Evolutionary conservation across 2,329 filamentous ascomycete species (phyloP).

Genomic region (Leptodontidium sp.): DNA sequence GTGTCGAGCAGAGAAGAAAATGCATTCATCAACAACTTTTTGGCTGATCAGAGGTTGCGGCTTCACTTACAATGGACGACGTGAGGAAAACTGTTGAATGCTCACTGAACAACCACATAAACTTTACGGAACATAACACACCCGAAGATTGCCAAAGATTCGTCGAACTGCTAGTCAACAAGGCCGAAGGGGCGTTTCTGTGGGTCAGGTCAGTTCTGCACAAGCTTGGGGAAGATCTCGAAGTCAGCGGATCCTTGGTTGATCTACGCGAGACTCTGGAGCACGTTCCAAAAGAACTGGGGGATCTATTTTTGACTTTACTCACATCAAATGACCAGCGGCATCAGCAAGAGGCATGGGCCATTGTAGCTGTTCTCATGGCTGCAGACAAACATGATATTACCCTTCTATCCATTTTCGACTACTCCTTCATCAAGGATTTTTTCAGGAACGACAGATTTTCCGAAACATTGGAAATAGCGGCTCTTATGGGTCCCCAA

Average conservation of each 20-base stretch:
- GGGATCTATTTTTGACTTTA: slow-evolving; percentile 4
- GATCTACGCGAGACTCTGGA: slow-evolving; percentile 2
- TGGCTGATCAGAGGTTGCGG: slow-evolving; percentile 19
- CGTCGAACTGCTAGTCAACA: slow-evolving; percentile 35
- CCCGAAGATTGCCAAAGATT: slow-evolving; percentile 31
- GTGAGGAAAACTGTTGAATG: slow-evolving; percentile 36
- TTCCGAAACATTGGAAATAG: background rate
- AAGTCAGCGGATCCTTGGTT: background rate
- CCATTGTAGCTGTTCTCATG: background rate
- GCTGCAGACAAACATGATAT: background rate
- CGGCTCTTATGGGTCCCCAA: background rate
- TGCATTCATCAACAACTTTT: slow-evolving; percentile 37
- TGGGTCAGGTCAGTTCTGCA: slow-evolving; percentile 45
- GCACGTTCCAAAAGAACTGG: slow-evolving; percentile 16
- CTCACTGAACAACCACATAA: slow-evolving; percentile 12
- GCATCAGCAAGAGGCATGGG: slow-evolving; percentile 9
- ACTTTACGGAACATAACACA: slow-evolving; percentile 33
- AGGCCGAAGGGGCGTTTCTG: slow-evolving; percentile 45
- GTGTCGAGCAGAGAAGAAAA: slow-evolving; percentile 36
- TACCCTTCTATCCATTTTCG: background rate
- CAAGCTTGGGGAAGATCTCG: slow-evolving; percentile 31
- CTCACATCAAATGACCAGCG: slow-evolving; percentile 7
- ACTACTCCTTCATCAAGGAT: background rate
- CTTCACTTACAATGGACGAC: slow-evolving; percentile 35
- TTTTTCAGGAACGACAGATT: background rate